phyloP scores from a whole-genome alignment of 768 basidiomycete species.

The Wakefieldia striispora region DNA sequence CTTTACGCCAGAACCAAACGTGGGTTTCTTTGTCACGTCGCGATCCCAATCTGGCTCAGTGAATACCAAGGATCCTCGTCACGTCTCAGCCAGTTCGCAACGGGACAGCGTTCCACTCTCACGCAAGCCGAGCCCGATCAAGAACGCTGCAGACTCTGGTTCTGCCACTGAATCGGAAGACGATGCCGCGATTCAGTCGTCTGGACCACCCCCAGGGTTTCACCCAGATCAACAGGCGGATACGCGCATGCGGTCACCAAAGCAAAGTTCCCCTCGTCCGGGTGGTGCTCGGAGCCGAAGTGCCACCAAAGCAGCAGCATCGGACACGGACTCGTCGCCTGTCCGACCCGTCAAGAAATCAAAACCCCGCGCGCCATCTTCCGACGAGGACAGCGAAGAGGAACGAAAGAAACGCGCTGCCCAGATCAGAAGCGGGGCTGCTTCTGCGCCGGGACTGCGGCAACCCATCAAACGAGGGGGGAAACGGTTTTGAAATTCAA shows the following conservation, averaged over 20 bases:
- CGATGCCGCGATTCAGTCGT: slow-evolving; percentile 3
- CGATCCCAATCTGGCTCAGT: slow-evolving; percentile 9
- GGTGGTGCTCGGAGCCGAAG: slow-evolving; percentile 24
- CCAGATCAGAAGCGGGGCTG: slow-evolving; percentile 39
- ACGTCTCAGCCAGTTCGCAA: slow-evolving; percentile 2
- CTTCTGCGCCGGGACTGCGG: slow-evolving; percentile 50
- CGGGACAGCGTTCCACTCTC: slow-evolving; percentile 1
- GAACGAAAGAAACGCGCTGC: slow-evolving; percentile 45
- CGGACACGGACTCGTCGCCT: slow-evolving; percentile 56
- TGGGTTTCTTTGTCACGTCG: slow-evolving; percentile 13
- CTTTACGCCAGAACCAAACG: slow-evolving; percentile 14
- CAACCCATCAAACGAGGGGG: slow-evolving; percentile 78
- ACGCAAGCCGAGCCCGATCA: slow-evolving; percentile 11
- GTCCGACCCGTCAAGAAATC: slow-evolving; percentile 47
- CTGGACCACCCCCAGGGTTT: background rate
- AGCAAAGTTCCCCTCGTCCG: slow-evolving; percentile 3
- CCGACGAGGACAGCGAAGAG: slow-evolving; percentile 60
- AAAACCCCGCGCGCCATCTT: slow-evolving; percentile 37
- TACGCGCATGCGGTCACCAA: slow-evolving; percentile 21
- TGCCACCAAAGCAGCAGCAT: slow-evolving; percentile 23
- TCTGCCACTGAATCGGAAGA: slow-evolving; percentile 33
- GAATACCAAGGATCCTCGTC: slow-evolving; percentile 14
- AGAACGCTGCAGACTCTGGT: slow-evolving; percentile 13
- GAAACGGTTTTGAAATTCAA: slow-evolving; percentile 61
- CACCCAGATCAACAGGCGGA: slow-evolving; percentile 12